Conservation (phyloP, 202 grass and related monocot species). For the Carex arenaria region DNA sequence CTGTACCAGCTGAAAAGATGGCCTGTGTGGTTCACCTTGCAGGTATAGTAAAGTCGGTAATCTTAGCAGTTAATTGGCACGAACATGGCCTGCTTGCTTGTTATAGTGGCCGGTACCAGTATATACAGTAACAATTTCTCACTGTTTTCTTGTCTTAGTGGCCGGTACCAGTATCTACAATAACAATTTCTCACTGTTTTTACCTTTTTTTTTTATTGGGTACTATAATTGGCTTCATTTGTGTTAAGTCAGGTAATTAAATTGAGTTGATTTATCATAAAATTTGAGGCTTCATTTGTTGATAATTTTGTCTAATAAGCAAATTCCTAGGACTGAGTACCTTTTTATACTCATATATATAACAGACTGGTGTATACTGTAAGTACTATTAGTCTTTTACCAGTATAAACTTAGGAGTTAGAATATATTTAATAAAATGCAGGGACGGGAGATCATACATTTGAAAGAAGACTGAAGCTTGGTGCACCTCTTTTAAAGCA, state of each 20-base stretch:
- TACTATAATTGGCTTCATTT: neutral
- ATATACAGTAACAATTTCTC: too few species aligned
- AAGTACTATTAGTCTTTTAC: neutral
- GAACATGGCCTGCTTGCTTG: neutral
- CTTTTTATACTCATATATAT: neutral
- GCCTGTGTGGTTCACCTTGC: conserved; percentile 90
- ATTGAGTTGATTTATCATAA: neutral
- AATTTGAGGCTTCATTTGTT: neutral
- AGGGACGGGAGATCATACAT: conserved; percentile 98
- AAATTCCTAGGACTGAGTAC: neutral
- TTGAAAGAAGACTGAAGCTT: conserved; percentile 82
- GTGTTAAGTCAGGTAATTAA: neutral
- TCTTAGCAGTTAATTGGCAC: neutral
- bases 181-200: neutral
- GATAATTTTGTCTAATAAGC: neutral
- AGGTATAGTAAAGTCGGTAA: conserved; percentile 32
- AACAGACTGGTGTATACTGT: neutral
- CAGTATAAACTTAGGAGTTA: neutral
- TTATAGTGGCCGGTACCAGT: too few species aligned
- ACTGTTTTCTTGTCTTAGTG: too few species aligned
- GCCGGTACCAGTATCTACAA: too few species aligned
- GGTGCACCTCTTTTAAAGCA: conserved; percentile 79
- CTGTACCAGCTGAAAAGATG: conserved; percentile 67
- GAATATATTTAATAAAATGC: conserved; percentile 22
- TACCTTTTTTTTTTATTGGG: neutral